Evolutionary conservation across 805 yeast genomes (phyloP).

Genomic region (Jamesozyma rosinii): DNA sequence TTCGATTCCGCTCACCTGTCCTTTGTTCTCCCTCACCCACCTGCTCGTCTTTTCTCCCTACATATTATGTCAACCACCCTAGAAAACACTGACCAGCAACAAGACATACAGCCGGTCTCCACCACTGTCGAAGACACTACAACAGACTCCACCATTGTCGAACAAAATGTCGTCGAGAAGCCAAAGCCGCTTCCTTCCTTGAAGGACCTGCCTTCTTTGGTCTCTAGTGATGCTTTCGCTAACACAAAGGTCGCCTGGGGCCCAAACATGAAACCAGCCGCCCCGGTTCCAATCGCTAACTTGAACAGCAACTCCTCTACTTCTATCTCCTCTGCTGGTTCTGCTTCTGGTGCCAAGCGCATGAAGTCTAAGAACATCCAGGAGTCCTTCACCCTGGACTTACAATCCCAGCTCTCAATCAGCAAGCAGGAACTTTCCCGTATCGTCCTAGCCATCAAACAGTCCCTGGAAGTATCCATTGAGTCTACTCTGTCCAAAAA

Average conservation of each 20-base stretch:
- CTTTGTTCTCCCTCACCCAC: no score
- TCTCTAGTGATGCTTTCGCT: conserved; percentile 35
- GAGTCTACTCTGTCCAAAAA: conserved; percentile 77
- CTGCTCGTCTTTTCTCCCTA: background rate
- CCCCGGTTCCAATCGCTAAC: conserved; percentile 18
- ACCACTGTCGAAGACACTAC: no score
- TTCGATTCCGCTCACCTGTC: no score
- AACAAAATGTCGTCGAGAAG: background rate
- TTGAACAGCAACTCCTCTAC: conserved; percentile 9
- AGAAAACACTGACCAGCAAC: conserved; percentile 1
- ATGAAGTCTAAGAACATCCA: conserved; percentile 55
- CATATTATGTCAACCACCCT: conserved; percentile 3
- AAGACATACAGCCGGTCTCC: background rate
- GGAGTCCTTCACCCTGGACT: conserved; percentile 68
- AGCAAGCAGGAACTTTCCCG: conserved; percentile 59
- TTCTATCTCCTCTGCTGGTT: conserved; percentile 9
- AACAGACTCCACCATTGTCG: background rate
- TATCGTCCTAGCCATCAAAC: conserved; percentile 53
- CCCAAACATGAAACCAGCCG: conserved; percentile 37
- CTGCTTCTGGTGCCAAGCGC: conserved; percentile 33
- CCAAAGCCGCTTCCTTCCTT: conserved; percentile 22
- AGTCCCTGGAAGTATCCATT: conserved; percentile 48
- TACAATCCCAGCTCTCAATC: conserved; percentile 56
- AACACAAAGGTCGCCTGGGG: conserved; percentile 34
- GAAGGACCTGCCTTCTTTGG: conserved; percentile 58